phyloP scores from a whole-genome alignment of 352 stramenopile species.

The Proteromonas lacertae region DNA sequence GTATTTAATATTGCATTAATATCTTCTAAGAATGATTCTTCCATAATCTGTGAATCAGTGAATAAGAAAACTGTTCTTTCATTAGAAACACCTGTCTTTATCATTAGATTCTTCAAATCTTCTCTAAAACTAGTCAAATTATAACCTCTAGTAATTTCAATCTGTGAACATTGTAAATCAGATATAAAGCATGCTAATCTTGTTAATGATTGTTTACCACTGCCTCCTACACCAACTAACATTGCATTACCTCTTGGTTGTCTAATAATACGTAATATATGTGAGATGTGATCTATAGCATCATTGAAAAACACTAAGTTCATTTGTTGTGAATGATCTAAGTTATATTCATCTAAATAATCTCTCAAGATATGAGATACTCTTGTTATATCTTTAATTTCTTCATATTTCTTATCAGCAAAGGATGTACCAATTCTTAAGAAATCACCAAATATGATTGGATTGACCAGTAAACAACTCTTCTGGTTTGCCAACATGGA shows the following conservation, averaged over 20 bases:
- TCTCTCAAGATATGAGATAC: conserved; percentile 48
- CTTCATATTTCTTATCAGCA: conserved; percentile 34
- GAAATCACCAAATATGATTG: conserved; percentile 61
- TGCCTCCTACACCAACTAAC: conserved; percentile 65
- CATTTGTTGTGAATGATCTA: conserved; percentile 59
- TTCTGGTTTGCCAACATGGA: conserved; percentile 27
- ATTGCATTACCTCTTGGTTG: conserved; percentile 69
- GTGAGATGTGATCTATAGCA: conserved; percentile 41
- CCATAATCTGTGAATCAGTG: conserved; percentile 66
- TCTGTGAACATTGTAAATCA: conserved; percentile 46
- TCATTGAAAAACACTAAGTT: conserved; percentile 76
- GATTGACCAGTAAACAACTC: conserved; percentile 44
- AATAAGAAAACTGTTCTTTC: conserved; percentile 44
- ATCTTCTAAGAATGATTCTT: conserved; percentile 69
- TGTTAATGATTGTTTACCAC: conserved; percentile 58
- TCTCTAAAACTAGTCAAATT: conserved; percentile 48
- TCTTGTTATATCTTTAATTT: conserved; percentile 30
- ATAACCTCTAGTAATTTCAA: conserved; percentile 59
- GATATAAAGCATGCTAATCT: conserved; percentile 49
- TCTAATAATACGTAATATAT: conserved; percentile 44
- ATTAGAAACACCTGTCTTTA: conserved; percentile 40
- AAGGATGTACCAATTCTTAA: conserved; percentile 31
- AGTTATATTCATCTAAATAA: conserved; percentile 67
- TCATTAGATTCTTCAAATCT: conserved; percentile 64
- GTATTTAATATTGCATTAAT: conserved; percentile 84